Base-by-base conservation (phyloP, 768 basidiomycete species). In the Suillus weaverae region DNA sequence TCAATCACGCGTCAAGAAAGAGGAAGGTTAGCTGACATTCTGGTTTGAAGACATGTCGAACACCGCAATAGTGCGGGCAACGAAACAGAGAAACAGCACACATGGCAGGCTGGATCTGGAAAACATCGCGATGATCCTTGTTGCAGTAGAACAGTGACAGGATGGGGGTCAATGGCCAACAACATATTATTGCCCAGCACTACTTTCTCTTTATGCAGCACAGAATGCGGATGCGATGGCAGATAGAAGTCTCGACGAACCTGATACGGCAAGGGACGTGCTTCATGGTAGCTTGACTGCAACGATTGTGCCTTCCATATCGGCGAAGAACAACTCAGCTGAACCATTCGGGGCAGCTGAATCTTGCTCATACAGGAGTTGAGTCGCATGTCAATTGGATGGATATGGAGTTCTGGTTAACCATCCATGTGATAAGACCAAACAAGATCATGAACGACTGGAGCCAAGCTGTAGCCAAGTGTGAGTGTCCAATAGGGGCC, bases 1-100 rank as follows among this genome's bases (percentile, higher is more conserved):
- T 11, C 62, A 61, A 41, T 62, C 26, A 60, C 36, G 20, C 36
- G 22, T 39, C 60, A 55, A 20, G 26, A 7, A 13, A 35, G 16
- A 61, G 32, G 9, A 6, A n/a, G 10, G 30, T 41, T 50, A 44
- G 66, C 72, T 7, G 36, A 74, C 73, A n/a, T 74, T 74, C 36
- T 71, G 63, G 30, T 65, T 71, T 51, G 59, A 53, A 14, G 66
- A 35, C 74, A 74, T 74, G 57, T 74, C 66, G n/a, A 74, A 74
- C 14, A 67, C 72, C 16, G 22, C 41, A 16, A 46, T 13, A 22
- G 43, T 51, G 39, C 22, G 62, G 43, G 13, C 20, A 20, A 57
- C 16, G 16, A 59, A 30, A 20, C 18, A 18, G 7, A n/a, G 61
- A 54, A 61, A 41, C 2, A 30, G 53, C 56, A 55, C 36, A 43